Percentiles rank a stretch among this genome's conserved stretches.
Conservation (phyloP, 2,329 filamentous ascomycete genomes). For the Hymenoscyphus salicellus region DNA sequence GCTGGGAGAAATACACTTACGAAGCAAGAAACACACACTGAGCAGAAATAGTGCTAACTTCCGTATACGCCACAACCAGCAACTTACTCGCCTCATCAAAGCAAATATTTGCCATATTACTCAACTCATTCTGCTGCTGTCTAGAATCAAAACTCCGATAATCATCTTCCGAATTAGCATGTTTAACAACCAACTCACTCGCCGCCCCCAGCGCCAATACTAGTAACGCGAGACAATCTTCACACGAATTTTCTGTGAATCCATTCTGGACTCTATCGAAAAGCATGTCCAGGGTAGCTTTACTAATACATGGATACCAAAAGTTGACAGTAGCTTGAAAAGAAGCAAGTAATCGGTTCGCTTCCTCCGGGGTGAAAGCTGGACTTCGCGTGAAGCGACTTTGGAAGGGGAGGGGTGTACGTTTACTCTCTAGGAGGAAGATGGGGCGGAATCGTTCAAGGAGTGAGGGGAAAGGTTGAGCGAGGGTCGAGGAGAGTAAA, state of each 20-base stretch:
- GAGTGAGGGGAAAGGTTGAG: slow-evolving; percentile 22
- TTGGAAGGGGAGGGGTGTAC: slow-evolving; percentile 38
- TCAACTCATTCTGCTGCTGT: slow-evolving; percentile 23
- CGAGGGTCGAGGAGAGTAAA: slow-evolving; percentile 18
- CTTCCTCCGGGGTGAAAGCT: slow-evolving; percentile 42
- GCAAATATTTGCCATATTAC: slow-evolving; percentile 27
- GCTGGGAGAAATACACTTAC: slow-evolving; percentile 35
- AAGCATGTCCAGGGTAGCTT: slow-evolving; percentile 36
- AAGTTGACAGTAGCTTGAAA: slow-evolving; percentile 51
- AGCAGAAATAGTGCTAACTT: slow-evolving; percentile 45
- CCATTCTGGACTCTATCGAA: slow-evolving; percentile 21
- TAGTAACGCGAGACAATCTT: slow-evolving; percentile 46
- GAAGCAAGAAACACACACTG: slow-evolving; percentile 52
- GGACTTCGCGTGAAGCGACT: slow-evolving; percentile 40
- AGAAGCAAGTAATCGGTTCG: slow-evolving; percentile 42
- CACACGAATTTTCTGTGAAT: slow-evolving; percentile 24
- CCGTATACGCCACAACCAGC: slow-evolving; percentile 46
- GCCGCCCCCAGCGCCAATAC: slow-evolving; percentile 45
- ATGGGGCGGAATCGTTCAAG: slow-evolving; percentile 19
- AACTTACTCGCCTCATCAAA: slow-evolving; percentile 43
- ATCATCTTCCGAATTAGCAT: slow-evolving; percentile 12
- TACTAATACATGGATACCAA: slow-evolving; percentile 52
- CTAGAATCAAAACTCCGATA: slow-evolving; percentile 18
- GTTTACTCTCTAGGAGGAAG: slow-evolving; percentile 43
- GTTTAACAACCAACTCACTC: slow-evolving; percentile 17